Evolutionary conservation across 768 basidiomycete genomes (phyloP).

Genomic region (Tylopilus sp.): DNA sequence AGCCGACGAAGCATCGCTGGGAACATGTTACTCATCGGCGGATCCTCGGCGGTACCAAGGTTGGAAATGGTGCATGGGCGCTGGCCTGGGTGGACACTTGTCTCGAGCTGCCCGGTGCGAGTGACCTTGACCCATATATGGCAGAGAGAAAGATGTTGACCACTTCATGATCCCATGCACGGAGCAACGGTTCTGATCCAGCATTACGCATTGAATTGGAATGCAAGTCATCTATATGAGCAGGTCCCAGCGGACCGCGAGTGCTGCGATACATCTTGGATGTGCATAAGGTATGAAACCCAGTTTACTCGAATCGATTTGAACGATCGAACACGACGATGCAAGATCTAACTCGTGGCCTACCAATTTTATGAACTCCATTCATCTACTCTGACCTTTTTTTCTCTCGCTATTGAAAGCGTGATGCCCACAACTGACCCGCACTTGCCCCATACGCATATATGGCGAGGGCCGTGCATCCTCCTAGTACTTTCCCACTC

Average conservation of each 20-base stretch:
- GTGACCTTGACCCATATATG: slow-evolving; percentile 19
- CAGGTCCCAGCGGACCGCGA: not conserved
- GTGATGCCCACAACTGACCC: no score
- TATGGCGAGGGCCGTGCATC: no score
- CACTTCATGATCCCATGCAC: slow-evolving; percentile 2
- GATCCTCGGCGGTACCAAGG: slow-evolving; percentile 68
- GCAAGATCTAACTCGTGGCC: no score
- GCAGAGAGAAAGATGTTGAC: slow-evolving; percentile 21
- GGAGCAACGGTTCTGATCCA: not conserved
- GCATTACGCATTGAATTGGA: slow-evolving; percentile 3
- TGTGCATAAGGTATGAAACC: not conserved
- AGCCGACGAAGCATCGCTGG: slow-evolving; percentile 65
- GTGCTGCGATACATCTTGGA: not conserved
- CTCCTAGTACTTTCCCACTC: no score
- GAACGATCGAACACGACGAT: not conserved
- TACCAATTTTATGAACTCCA: no score
- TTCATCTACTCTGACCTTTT: no score
- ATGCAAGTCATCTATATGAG: not conserved
- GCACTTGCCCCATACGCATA: no score
- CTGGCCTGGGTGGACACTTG: slow-evolving; percentile 70
- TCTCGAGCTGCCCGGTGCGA: slow-evolving; percentile 33
- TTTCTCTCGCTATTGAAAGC: no score
- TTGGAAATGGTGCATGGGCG: slow-evolving; percentile 78
- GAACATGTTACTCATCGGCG: slow-evolving; percentile 50
- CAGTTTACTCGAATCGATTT: not conserved